These are phyloP conservation scores for Coemansia brasiliensis DNA, from an alignment of 192 early-diverging fungal genomes.

Conservation along the genomic window DNA sequence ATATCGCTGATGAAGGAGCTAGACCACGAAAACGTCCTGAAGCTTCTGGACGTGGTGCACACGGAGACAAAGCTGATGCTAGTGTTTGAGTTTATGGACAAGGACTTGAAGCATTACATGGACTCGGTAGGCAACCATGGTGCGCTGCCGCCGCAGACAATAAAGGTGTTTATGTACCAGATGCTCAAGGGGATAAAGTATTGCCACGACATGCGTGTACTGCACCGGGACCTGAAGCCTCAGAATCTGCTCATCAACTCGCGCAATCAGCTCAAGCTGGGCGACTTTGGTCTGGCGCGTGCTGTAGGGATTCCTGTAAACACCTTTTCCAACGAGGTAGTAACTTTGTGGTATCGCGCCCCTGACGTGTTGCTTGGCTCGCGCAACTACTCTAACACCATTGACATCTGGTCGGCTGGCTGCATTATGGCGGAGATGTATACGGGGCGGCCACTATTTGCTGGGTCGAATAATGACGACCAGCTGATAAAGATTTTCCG, in stretches of 20 bases:
- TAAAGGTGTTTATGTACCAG: constrained; percentile 84
- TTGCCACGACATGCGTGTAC: constrained; percentile 81
- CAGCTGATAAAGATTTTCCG: constrained; percentile 80
- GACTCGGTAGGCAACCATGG: constrained; percentile 66
- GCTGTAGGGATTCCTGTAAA: constrained; percentile 85
- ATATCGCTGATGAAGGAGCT: constrained; percentile 98
- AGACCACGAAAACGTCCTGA: constrained; percentile 87
- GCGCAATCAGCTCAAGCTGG: constrained; percentile 79
- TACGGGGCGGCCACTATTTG: constrained; percentile 76
- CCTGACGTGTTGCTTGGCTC: constrained; percentile 97
- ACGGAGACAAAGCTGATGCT: constrained; percentile 83
- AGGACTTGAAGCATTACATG: constrained; percentile 87
- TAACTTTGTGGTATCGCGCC: constrained; percentile 97
- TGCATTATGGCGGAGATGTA: constrained; percentile 98
- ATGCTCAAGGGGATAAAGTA: constrained; percentile 79
- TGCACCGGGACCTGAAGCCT: constrained; percentile 85
- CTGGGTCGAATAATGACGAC: constrained; percentile 80
- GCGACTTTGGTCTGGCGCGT: constrained; percentile 81
- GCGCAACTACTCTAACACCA: constrained; percentile 89
- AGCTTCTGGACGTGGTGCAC: constrained; percentile 80
- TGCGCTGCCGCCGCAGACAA: constrained; percentile 58
- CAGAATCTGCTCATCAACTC: constrained; percentile 83
- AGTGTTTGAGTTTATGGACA: constrained; percentile 87
- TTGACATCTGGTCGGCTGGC: constrained; percentile 97
- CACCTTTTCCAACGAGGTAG: constrained; percentile 97